Evolutionary conservation across 2,329 filamentous ascomycete species (phyloP), one percentile per base, ranked within the genome.

Genomic region (Alternaria conjuncta): DNA sequence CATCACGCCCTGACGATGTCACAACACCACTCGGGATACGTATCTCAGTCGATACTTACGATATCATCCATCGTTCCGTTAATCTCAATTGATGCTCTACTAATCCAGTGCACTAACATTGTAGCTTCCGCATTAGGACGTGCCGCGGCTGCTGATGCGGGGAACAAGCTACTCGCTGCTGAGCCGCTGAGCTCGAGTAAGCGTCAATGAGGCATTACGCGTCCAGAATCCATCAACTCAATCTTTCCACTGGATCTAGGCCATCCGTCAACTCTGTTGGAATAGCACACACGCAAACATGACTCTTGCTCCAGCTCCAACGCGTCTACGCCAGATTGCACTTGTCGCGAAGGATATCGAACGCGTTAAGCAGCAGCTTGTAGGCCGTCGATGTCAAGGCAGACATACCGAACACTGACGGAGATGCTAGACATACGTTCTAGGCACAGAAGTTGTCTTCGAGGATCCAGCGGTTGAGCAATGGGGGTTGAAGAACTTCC

Each of bases 401-500:
- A 8, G 10, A 9, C 20, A 30, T 36, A 0, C 4, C 15, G 3
- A 53, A 15, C 21, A 25, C 65, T 72, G 15, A 71, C 50, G 1
- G 18, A 13, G 10, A 47, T 7, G 5, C 6, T 13, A 80, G 77
- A 80, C 76, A 12, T 54, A 76, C 53, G 70, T 83, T 3, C 70
- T 83, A 6, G 79, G 76, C n/a, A 79, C 77, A 5, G 76, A 80
- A 60, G 78, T 83, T 15, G 70, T 82, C 9, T 82, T 77, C 45
- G 76, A 79, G 61, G 81, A 83, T 60, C 73, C 78, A 13, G 63
- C 63, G 3, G 80, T 83, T 4, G 74, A 60, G 15, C 75, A 79
- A 71, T 83, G 76, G 72, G 81, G 81, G 0, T 63, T 82, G 32
- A 76, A 79, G 64, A 83, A 83, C 65, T 74, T 82, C 61, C 64